A percentile compares a stretch with the other conserved stretches of the same genome.
phyloP scores from a whole-genome alignment of 208 protist species.

The Trypanosoma avium region DNA sequence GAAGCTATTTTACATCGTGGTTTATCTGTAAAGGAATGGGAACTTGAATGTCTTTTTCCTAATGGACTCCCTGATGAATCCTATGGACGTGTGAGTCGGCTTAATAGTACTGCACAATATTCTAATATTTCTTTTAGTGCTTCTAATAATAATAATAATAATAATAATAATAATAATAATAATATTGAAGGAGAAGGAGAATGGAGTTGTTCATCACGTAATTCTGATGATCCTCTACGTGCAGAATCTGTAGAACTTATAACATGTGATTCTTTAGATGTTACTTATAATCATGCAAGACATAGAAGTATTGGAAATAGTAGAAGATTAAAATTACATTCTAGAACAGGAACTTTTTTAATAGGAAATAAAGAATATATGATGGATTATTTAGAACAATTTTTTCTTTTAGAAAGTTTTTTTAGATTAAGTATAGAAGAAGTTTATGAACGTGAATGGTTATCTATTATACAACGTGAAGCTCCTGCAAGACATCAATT shows the following conservation, averaged over 20 bases:
- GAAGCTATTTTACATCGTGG: slow-evolving; percentile 12
- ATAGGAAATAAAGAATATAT: slow-evolving; percentile 28
- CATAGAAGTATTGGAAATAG: not conserved
- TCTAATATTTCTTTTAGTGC: no score
- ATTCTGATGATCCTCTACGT: not conserved
- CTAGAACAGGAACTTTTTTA: not conserved
- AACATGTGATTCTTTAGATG: slow-evolving; percentile 18
- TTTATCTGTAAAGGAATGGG: slow-evolving; percentile 39
- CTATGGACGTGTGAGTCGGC: not conserved
- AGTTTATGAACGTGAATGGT: slow-evolving; percentile 59
- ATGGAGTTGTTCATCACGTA: not conserved
- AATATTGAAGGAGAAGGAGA: not conserved
- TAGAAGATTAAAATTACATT: not conserved
- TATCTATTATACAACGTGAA: slow-evolving; percentile 53
- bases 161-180: not conserved
- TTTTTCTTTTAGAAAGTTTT: slow-evolving; percentile 47
- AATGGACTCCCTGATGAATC: slow-evolving; percentile 12
- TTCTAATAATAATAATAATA: no score
- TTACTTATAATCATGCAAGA: not conserved
- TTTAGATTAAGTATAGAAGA: slow-evolving; percentile 56
- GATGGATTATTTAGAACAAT: slow-evolving; percentile 52
- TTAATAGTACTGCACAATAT: no score
- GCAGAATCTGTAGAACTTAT: slow-evolving; percentile 12
- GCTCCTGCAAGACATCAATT: slow-evolving; percentile 34
- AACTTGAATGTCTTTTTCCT: slow-evolving; percentile 24